Evolutionary conservation across 306 rosid genomes (phyloP).

Genomic region (Glycine soja): DNA sequence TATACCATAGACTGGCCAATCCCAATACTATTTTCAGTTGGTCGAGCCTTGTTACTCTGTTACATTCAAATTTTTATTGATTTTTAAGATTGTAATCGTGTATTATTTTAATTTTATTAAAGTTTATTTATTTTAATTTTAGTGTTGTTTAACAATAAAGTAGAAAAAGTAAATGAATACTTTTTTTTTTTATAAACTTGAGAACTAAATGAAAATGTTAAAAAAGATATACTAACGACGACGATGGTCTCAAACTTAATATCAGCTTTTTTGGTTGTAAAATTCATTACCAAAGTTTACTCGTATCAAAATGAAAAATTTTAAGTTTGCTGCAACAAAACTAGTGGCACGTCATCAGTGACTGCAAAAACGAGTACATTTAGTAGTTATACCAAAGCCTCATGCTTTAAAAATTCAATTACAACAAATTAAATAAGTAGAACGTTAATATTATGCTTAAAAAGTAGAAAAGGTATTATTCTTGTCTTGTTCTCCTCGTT

Average conservation of each 20-base stretch:
- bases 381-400: not conserved
- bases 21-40: no score
- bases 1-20: no score
- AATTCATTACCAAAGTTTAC: not conserved
- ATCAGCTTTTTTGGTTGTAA: not conserved
- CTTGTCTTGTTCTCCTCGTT: not conserved
- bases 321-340: not conserved
- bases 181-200: no score
- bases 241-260: not conserved
- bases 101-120: no score
- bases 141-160: no score
- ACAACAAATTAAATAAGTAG: not conserved
- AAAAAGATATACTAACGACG: not conserved
- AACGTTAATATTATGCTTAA: not conserved
- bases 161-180: not conserved
- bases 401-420: not conserved
- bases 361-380: not conserved
- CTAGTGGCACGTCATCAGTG: not conserved
- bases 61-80: no score
- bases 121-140: no score
- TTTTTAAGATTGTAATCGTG: no score
- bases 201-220: no score
- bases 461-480: no score
- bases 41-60: no score
- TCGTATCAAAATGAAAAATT: not conserved